Conservation (phyloP, 768 basidiomycete species). For the Russula virescens region DNA sequence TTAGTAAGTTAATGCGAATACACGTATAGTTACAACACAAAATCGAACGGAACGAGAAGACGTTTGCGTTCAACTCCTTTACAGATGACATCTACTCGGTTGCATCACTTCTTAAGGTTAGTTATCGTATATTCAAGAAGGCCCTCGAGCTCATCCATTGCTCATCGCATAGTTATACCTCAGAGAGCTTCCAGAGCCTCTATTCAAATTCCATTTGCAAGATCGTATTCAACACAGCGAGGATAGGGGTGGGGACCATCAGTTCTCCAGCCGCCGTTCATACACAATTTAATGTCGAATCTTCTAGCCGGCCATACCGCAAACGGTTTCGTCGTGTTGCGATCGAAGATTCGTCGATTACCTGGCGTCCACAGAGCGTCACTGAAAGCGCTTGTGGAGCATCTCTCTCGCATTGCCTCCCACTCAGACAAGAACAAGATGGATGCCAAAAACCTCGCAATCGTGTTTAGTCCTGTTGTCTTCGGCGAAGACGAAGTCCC, state of each 20-base stretch:
- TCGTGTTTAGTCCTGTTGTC: conserved; percentile 82
- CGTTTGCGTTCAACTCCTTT: conserved; percentile 64
- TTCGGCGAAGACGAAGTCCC: conserved; percentile 91
- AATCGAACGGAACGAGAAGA: conserved; percentile 75
- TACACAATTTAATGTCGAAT: neutral
- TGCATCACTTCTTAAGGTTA: conserved; percentile 78
- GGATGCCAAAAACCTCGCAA: conserved; percentile 89
- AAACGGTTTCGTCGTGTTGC: conserved; percentile 68
- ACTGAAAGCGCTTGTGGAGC: conserved; percentile 74
- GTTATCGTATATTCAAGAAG: conserved; percentile 20
- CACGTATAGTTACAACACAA: conserved; percentile 66
- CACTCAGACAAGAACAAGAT: conserved; percentile 79
- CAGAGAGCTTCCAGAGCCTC: conserved; percentile 82
- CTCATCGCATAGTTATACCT: conserved; percentile 56
- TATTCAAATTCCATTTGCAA: conserved; percentile 74
- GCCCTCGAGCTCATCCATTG: neutral
- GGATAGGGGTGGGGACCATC: conserved; percentile 51
- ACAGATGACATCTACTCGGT: conserved; percentile 80
- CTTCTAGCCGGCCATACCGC: conserved; percentile 60
- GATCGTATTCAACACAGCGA: conserved; percentile 81
- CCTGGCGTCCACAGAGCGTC: conserved; percentile 83
- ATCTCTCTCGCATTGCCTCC: conserved; percentile 67
- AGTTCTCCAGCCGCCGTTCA: neutral
- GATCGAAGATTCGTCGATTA: conserved; percentile 81
- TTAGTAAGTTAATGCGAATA: conserved; percentile 9